Percentiles rank a stretch among this genome's conserved stretches.
These are phyloP conservation scores for Paraphaeosphaeria sporulosa DNA, from an alignment of 2,329 filamentous ascomycete genomes.

Conservation along the genomic window DNA sequence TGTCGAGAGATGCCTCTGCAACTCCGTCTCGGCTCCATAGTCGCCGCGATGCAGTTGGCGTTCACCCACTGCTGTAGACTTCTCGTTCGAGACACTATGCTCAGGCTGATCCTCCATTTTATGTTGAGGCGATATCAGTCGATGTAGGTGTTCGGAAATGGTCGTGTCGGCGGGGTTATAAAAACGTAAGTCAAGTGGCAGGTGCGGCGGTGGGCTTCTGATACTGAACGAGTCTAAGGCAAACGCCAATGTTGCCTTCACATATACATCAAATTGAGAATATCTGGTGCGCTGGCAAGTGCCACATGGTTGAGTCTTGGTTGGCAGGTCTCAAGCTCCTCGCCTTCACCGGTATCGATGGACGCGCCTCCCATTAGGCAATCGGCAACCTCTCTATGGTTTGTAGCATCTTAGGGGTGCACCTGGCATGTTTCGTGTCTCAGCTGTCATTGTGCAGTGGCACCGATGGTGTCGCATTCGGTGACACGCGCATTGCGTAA, in stretches of 20 bases:
- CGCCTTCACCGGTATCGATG: background rate
- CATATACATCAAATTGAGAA: background rate
- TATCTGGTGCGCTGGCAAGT: background rate
- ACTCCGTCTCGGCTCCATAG: conserved; percentile 42
- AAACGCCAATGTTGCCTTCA: background rate
- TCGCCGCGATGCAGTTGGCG: conserved; percentile 18
- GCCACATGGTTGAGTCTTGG: background rate
- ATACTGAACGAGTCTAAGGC: background rate
- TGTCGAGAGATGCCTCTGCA: conserved; percentile 51
- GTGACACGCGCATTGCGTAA: background rate
- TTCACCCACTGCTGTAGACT: conserved; percentile 4
- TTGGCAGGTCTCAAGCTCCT: background rate
- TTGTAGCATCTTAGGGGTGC: background rate
- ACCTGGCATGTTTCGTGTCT: background rate
- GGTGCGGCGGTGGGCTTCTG: background rate
- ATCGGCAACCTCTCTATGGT: background rate
- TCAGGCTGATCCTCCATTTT: conserved; percentile 6
- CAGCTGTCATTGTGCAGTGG: background rate
- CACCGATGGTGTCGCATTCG: conserved; percentile 5
- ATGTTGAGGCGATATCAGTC: background rate
- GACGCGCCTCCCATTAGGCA: background rate
- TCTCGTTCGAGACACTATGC: background rate
- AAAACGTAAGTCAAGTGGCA: background rate
- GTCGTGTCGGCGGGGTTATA: background rate
- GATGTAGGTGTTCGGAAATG: background rate